Base-by-base conservation (phyloP, 345 rosid species). In the Theobroma cacao region DNA sequence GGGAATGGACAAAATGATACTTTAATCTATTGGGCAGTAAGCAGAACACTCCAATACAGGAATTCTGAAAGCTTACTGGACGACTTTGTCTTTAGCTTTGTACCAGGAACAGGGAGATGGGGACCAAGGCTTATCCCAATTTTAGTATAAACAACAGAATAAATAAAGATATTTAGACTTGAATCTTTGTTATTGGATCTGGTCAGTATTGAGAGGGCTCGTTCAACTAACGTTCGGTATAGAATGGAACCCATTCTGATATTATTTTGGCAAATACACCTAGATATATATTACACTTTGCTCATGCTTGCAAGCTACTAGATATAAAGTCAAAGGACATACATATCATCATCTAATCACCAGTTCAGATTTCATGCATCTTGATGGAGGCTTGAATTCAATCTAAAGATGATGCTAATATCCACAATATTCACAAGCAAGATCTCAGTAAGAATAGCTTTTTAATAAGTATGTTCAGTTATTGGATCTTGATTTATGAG, bases 1-100 rank as follows among this genome's bases (percentile, higher is more conserved):
- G 10, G 40, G 17, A 6, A 75, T 69, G 84, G 81, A 78, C 61
- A 71, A 59, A 78, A 31, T 78, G 13, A 52, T 78, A 41, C 48
- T 68, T 74, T 55, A 78, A 48, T 77, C 34, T 7, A 28, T 22
- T 12, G 55, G 53, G 63, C 34, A 47, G 47, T 61, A 5, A 58
- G 18, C 60, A 43, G n/a, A 71, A 38, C 12, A 47, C 4, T 33
- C 20, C 18, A n/a, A 5, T 48, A 5, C 15, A 20, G 30, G 8
- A 76, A 52, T 10, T 43, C 36, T 24, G 34, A 48, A 76, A 47
- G 60, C 15, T 75, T 48, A 22, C 60, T 33, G 12, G 53, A 31
- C 33, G 75, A 77, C 71, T 36, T 56, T 38, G 78, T 73, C 70
- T 52, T 63, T 55, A 52, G 77, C 24, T 41, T 30, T 13, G 64